These are phyloP conservation scores for Emericellopsis cladophorae DNA, from an alignment of 2,329 filamentous ascomycete genomes.

Conservation along the genomic window DNA sequence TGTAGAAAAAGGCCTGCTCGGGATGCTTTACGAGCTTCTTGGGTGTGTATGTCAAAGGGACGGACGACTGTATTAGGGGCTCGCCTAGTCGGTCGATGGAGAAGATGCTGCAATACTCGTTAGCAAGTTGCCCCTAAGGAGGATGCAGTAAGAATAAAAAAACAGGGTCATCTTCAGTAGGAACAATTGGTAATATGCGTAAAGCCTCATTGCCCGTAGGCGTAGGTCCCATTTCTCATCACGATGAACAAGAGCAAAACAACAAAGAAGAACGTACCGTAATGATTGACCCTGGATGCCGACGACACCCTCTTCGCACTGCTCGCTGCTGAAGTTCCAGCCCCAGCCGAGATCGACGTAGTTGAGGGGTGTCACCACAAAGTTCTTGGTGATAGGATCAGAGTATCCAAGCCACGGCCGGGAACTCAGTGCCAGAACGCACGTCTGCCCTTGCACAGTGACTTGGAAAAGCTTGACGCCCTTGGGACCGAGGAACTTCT, in stretches of 20 bases:
- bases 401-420: constrained; percentile 95
- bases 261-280: constrained; percentile 44
- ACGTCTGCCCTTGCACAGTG: constrained; percentile 72
- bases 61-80: constrained; percentile 75
- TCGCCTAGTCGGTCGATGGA: constrained; percentile 77
- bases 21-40: constrained; percentile 80
- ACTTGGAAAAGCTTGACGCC: constrained; percentile 84
- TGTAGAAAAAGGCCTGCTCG: constrained; percentile 81
- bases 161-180: constrained; percentile 58
- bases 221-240: constrained; percentile 56
- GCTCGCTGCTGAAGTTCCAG: constrained; percentile 93
- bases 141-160: constrained; percentile 4
- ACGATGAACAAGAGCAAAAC: constrained; percentile 25
- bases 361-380: constrained; percentile 84
- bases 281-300: constrained; percentile 83
- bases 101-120: constrained; percentile 32
- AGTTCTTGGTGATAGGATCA: constrained; percentile 73
- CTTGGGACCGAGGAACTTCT: constrained; percentile 86
- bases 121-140: neutral
- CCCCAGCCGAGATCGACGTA: constrained; percentile 84
- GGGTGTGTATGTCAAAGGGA: constrained; percentile 82
- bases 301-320: constrained; percentile 87
- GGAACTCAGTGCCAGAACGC: constrained; percentile 81
- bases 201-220: constrained; percentile 42
- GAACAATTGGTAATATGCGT: constrained; percentile 76